Evolutionary conservation across 352 stramenopile genomes (phyloP), one percentile per base, ranked within the genome.

Genomic region (Pythium scleroteichum): DNA sequence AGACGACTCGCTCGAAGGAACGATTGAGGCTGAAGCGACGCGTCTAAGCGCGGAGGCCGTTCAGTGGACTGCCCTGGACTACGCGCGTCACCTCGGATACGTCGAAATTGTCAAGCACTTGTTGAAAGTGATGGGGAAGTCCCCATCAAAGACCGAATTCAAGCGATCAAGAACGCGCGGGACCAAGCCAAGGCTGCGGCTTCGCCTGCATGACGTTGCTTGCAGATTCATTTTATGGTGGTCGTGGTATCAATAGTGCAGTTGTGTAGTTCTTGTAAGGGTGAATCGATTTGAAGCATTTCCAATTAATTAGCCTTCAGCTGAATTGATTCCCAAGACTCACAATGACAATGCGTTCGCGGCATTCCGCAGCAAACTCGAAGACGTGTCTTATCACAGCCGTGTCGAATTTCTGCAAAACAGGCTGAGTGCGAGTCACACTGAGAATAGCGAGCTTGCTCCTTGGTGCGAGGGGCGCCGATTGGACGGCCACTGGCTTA

Each of bases 101-200:
- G 32, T 64, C 0, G 58, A 67, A n/a, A 55, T 71, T 22, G 58
- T 67, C 38, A 64, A 64, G 64, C 54, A 59, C 22, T 27, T 64
- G 58, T 52, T 71, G 9, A 62, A 62, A 20, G 44, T 41, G 3
- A 22, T 41, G 53, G n/a, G 26, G 27, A 24, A 3, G 17, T 58
- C 17, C 23, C 51, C 16, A 24, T 40, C 1, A 58, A 58, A 29
- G 33, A 26, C 13, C 35, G 44, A 29, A 61, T 61, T 27, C 41
- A 51, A 10, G 19, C 32, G 41, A 49, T 61, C 27, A 52, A 52
- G 41, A 27, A 47, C 13, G 32, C 42, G 12, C 44, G 44, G 4
- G 19, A 61, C 14, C 42, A 41, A 46, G 32, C 50, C 38, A 32
- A 33, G 12, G 19, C 8, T 5, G 4, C 27, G 3, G 16, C n/a